phyloP scores from a whole-genome alignment of 345 rosid species.

The Gossypium anomalum region DNA sequence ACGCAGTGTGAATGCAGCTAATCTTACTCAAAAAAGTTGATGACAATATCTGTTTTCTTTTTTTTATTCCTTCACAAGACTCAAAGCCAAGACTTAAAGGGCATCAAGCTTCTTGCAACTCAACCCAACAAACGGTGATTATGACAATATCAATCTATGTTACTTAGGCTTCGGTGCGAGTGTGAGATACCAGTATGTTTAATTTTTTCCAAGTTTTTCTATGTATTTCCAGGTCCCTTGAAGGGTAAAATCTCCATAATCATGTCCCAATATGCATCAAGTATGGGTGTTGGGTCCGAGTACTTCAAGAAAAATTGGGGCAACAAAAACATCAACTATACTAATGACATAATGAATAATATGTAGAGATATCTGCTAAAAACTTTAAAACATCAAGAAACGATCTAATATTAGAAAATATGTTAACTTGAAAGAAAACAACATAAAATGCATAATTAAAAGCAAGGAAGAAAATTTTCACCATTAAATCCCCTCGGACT shows the following conservation, averaged over 20 bases:
- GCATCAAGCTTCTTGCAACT: too few relatives aligned
- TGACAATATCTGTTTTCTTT: not conserved
- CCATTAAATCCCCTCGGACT: conserved; percentile 49
- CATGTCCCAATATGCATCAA: not conserved
- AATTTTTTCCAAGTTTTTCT: not conserved
- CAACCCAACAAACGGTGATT: too few relatives aligned
- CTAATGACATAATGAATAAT: not conserved
- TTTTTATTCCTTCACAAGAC: too few relatives aligned
- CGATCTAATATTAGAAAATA: not conserved
- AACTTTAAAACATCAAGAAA: not conserved
- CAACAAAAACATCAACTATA: not conserved
- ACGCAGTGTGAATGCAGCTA: not conserved
- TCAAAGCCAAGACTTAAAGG: too few relatives aligned
- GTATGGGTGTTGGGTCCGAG: not conserved
- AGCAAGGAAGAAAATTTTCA: conserved; percentile 14
- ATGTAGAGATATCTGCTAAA: not conserved
- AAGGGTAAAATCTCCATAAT: not conserved
- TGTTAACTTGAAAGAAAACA: not conserved
- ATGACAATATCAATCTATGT: not conserved
- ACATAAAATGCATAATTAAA: not conserved
- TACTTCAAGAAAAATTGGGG: not conserved
- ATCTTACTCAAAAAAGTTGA: not conserved
- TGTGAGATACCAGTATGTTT: not conserved
- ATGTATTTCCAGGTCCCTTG: not conserved
- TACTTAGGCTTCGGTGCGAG: not conserved